Base-by-base conservation (phyloP, 1,139 yeast species). In the Barnettozyma hawaiiensis region DNA sequence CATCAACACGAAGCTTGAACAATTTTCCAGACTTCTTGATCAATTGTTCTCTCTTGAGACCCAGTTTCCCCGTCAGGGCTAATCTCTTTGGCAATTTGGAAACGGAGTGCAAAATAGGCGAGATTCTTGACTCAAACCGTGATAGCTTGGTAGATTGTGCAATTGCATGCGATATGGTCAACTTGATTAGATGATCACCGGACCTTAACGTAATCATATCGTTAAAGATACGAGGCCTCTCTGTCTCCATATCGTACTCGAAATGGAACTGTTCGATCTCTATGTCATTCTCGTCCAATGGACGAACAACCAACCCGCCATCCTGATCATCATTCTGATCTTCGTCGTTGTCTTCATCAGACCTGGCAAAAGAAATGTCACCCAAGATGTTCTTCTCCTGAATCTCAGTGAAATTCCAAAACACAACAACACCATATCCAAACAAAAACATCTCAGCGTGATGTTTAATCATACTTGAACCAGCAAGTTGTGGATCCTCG, bases 251-350 rank as follows among this genome's bases (percentile, higher is more conserved):
- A 47, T 89, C 89, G 63, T 92, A 92, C 52, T 86, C 95, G 62
- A 92, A 92, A 61, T 85, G 95, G 60, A 92, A 86, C 58, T 90
- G 96, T 60, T 92, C 98, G 2, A 92, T 86, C 58, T 92, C 98
- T 50, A 90, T 87, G 50, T 90, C 96, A 52, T 84, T 89, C 54
- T 90, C 97, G 49, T 80, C 81, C 35, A 85, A 75, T 0, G 96
- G 95, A 41, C 87, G 75, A 5, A 84, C 69, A 28, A 85, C 75
- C 29, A 90, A 65, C 29, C 58, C 62, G 26, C 28, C 16, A 14
- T 59, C 62, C 19, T 59, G 62, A 15, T 61, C 62, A 3, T 63
- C 60, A n/a, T n/a, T n/a, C n/a, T n/a, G n/a, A n/a, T n/a, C n/a
- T n/a, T n/a, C n/a, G n/a, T n/a, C n/a, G n/a, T n/a, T n/a, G n/a